These are phyloP conservation scores for Podospora pseudoanserina DNA, from an alignment of 495 filamentous ascomycete genomes.

Conservation along the genomic window DNA sequence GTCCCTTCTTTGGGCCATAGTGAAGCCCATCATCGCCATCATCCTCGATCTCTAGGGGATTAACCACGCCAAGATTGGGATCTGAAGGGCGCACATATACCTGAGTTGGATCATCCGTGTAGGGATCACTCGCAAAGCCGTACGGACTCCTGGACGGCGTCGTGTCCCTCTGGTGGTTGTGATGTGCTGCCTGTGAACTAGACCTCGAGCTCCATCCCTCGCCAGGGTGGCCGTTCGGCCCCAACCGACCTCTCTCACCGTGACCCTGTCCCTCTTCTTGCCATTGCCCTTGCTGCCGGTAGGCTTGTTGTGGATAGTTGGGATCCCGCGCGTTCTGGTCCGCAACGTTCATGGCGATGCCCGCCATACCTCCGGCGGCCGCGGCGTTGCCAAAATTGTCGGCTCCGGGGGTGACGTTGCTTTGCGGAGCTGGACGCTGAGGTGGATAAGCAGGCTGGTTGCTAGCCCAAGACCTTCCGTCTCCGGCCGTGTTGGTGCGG, in stretches of 20 bases:
- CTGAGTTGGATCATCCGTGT: slow-evolving; percentile 47
- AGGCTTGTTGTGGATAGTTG: slow-evolving; percentile 40
- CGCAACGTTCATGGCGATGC: slow-evolving; percentile 70
- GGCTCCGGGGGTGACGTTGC: slow-evolving; percentile 64
- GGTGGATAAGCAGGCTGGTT: slow-evolving; percentile 20
- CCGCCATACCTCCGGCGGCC: slow-evolving; percentile 71
- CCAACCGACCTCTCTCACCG: slow-evolving; percentile 12
- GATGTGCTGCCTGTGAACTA: slow-evolving; percentile 18
- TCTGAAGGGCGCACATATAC: slow-evolving; percentile 58
- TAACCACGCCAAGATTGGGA: slow-evolving; percentile 54
- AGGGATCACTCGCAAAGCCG: slow-evolving; percentile 28
- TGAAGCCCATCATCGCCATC: slow-evolving; percentile 80
- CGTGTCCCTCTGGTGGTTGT: slow-evolving; percentile 21
- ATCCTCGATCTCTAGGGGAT: slow-evolving; percentile 77
- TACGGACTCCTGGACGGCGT: slow-evolving; percentile 31
- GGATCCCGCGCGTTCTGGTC: slow-evolving; percentile 66
- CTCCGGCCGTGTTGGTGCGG: slow-evolving; percentile 1
- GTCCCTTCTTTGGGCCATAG: slow-evolving; percentile 36
- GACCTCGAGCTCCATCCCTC: slow-evolving; percentile 10
- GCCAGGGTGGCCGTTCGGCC: slow-evolving; percentile 20
- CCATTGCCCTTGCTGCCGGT: slow-evolving; percentile 33
- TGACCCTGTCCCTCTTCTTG: slow-evolving; percentile 34
- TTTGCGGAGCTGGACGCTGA: slow-evolving; percentile 34
- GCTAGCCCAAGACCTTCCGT: slow-evolving; percentile 5
- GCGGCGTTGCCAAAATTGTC: slow-evolving; percentile 66